These are phyloP conservation scores for Periconia macrospinosa DNA, from an alignment of 2,329 filamentous ascomycete genomes.

Conservation along the genomic window DNA sequence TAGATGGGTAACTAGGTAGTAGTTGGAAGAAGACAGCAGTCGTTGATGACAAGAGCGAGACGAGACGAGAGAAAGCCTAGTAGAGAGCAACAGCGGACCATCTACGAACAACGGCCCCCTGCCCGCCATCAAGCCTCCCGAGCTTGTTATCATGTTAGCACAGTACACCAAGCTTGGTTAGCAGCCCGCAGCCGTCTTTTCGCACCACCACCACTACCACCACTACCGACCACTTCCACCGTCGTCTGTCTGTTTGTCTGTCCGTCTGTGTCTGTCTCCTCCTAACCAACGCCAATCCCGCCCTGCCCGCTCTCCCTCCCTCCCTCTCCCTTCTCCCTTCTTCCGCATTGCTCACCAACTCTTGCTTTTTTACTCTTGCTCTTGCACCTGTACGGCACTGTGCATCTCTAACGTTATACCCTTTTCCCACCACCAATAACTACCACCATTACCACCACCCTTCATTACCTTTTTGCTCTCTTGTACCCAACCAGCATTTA, in stretches of 20 bases:
- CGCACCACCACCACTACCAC: not conserved
- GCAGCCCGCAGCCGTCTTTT: no score
- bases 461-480: not conserved
- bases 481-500: no score
- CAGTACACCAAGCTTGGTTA: no score
- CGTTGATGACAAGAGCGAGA: not conserved
- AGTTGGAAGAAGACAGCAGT: not conserved
- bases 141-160: conserved; percentile 6
- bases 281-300: no score
- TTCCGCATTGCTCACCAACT: not conserved
- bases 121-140: conserved; percentile 6
- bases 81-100: conserved; percentile 3
- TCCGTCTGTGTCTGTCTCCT: no score
- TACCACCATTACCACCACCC: not conserved
- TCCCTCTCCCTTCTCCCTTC: not conserved
- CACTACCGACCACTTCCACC: no score
- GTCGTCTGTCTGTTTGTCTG: no score
- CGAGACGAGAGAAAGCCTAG: no score
- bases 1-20: no score
- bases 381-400: not conserved
- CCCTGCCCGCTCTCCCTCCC: no score
- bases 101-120: conserved; percentile 3
- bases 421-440: no score
- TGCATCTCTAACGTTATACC: not conserved
- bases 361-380: not conserved